phyloP scores from a whole-genome alignment of 495 filamentous ascomycete genomes.

The Parathielavia appendiculata region DNA sequence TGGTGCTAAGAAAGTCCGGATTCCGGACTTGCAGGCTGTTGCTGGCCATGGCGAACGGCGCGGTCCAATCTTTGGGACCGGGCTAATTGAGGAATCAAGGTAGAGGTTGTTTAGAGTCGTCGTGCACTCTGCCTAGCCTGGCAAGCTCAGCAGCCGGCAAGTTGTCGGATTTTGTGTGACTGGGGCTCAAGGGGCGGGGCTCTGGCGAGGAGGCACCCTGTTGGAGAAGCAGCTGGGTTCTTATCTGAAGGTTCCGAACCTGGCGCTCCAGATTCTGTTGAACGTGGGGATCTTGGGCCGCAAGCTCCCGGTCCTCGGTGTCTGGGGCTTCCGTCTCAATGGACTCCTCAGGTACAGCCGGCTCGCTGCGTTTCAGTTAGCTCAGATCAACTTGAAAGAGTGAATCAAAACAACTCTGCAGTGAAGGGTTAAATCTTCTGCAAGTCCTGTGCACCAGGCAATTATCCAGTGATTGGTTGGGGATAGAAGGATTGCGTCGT shows the following conservation, averaged over 20 bases:
- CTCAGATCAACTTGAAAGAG: background rate
- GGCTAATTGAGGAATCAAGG: conserved; percentile 6
- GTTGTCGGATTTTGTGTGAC: background rate
- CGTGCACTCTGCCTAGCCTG: background rate
- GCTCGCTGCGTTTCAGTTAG: conserved; percentile 4
- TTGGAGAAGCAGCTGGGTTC: background rate
- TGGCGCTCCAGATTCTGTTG: background rate
- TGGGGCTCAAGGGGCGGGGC: background rate
- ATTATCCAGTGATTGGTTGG: background rate
- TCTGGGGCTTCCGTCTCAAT: background rate
- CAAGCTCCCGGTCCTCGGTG: background rate
- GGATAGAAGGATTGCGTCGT: too few species aligned
- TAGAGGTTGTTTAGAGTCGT: background rate
- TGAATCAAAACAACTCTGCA: background rate
- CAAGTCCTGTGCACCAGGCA: too few species aligned
- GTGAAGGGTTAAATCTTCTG: too few species aligned
- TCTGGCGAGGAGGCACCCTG: background rate
- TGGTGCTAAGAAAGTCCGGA: conserved; percentile 34
- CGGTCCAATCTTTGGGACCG: background rate
- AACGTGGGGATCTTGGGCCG: background rate
- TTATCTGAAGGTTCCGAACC: background rate
- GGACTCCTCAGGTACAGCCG: background rate
- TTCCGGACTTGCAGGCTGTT: conserved; percentile 36
- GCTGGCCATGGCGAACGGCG: conserved; percentile 33
- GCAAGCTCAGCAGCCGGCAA: background rate